A percentile compares a stretch with the other conserved stretches of the same genome.
phyloP scores from a whole-genome alignment of 148 eudicot genomes.

The Salicornia ramosissima region DNA sequence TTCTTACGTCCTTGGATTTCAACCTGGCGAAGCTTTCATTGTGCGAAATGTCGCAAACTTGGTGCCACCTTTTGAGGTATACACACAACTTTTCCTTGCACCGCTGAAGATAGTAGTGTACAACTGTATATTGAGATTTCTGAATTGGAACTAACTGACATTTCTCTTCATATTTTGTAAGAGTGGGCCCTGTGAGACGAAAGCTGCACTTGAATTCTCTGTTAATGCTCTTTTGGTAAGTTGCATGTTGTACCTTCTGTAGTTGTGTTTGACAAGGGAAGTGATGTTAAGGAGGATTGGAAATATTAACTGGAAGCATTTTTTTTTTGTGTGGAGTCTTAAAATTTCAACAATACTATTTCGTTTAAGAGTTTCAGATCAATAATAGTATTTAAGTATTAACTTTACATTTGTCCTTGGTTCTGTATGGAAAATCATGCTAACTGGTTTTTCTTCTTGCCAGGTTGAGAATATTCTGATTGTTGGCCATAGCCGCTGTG shows the following conservation, averaged over 20 bases:
- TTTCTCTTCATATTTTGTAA: conserved; percentile 26
- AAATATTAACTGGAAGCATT: not conserved
- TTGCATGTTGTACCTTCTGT: not conserved
- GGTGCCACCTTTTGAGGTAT: conserved; percentile 85
- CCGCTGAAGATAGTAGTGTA: not conserved
- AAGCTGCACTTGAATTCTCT: conserved; percentile 94
- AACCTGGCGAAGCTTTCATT: conserved; percentile 93
- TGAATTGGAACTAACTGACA: not conserved
- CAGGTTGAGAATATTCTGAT: conserved; percentile 90
- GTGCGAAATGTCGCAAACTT: conserved; percentile 85
- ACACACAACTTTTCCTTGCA: not conserved
- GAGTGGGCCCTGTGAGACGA: conserved; percentile 92
- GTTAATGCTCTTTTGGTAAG: conserved; percentile 79
- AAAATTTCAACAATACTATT: not conserved
- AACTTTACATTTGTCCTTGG: not conserved
- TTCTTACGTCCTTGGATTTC: conserved; percentile 70
- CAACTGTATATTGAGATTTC: not conserved
- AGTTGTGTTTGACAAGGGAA: not conserved
- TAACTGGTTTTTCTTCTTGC: conserved; percentile 15
- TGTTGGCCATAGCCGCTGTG: conserved; percentile 92
- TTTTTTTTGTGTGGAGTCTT: not conserved
- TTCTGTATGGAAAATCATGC: not conserved
- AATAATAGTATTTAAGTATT: not conserved
- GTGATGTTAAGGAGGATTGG: not conserved
- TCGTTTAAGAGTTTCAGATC: not conserved